Evolutionary conservation across 106 monocot species (phyloP), one percentile per base, ranked within the genome.

Genomic region (Iris macrosiphon): DNA sequence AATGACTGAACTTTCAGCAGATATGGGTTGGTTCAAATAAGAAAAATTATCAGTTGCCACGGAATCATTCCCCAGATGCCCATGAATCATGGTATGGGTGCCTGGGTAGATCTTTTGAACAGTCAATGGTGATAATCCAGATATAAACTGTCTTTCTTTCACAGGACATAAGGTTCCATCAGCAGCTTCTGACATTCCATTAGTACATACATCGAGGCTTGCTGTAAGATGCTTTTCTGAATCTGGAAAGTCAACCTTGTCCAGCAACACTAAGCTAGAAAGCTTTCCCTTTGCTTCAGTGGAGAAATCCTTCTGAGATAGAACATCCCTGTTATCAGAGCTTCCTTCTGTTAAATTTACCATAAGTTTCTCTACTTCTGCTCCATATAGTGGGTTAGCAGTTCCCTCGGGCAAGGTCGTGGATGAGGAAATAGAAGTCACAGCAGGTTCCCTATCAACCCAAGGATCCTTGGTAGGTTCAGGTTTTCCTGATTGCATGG

Each of bases 51-150:
- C 42, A 40, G 71, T 68, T n/a, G 45, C 15, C 21, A 33, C 13
- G 50, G 79, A 58, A 28, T 26, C 72, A 55, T 56, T 59, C 15
- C 26, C 44, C 53, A 27, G 12, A 32, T 62, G 64, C 54, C 59
- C 48, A 3, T 4, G 35, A 7, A 12, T 12, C 11, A 26, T 73
- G n/a, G n/a, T 67, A 3, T 46, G 63, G 7, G 8, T 38, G 37
- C 25, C n/a, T 17, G 63, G 44, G 49, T 21, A 7, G 29, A 40
- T 20, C 29, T 52, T 66, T 43, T 49, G 48, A 21, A 37, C 32
- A 17, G 40, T 37, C 49, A 14, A 12, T 38, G 44, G 26, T 23
- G 32, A 44, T 54, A n/a, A 22, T 61, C 14, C 21, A 23, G 23
- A 23, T 38, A 19, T 11, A 63, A 46, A 14, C 10, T 72, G 48